phyloP scores from a whole-genome alignment of 768 basidiomycete species.

The Zangia roseola region DNA sequence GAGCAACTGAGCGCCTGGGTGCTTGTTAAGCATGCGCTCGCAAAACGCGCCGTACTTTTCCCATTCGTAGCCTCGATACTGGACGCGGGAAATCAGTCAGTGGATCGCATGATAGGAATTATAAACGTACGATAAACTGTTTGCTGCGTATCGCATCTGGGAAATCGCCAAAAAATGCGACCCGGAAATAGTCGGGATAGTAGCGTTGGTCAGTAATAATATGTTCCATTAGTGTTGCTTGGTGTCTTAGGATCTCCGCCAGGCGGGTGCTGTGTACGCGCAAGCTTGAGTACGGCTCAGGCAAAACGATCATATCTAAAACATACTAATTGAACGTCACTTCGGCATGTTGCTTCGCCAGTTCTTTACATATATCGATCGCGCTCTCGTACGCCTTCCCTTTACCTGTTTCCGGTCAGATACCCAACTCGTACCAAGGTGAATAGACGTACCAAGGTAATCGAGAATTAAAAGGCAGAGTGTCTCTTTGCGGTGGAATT shows the following conservation, averaged over 20 bases:
- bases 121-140: constrained; percentile 76
- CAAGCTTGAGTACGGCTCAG: constrained; percentile 5
- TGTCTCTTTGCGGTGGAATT: constrained; percentile 93
- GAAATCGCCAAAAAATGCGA: constrained; percentile 92
- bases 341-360: constrained; percentile 84
- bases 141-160: constrained; percentile 82
- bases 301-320: background rate
- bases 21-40: constrained; percentile 89
- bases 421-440: background rate
- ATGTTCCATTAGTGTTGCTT: constrained; percentile 84
- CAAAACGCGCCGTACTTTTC: constrained; percentile 90
- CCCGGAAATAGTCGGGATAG: constrained; percentile 91
- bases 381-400: constrained; percentile 98
- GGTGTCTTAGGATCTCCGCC: constrained; percentile 82
- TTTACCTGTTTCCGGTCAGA: constrained; percentile 56
- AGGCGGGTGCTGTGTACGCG: constrained; percentile 60
- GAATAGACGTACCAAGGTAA: constrained; percentile 65
- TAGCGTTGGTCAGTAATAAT: constrained; percentile 82
- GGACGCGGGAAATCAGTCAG: background rate
- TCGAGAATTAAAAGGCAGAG: constrained; percentile 90
- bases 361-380: constrained; percentile 89
- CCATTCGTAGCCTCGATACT: constrained; percentile 96
- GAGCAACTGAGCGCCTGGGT: constrained; percentile 79
- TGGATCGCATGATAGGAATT: background rate
- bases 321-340: constrained; percentile 89